Base-by-base conservation (phyloP, 2,329 filamentous ascomycete genomes). In the Aspergillus tanneri region DNA sequence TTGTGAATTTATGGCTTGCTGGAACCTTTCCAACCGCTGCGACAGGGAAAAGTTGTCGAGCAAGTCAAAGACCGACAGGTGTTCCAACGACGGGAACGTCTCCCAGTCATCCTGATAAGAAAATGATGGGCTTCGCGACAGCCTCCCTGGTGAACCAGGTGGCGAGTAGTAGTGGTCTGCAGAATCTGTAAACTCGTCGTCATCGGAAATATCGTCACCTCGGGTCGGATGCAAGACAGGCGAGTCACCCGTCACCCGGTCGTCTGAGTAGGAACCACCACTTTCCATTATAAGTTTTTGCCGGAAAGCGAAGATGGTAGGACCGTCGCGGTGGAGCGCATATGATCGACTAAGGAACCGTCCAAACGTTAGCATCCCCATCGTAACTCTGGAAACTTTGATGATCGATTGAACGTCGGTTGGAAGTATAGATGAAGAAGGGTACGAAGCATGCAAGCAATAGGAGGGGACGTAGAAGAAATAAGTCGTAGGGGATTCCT, bases 21-120 rank as follows among this genome's bases (percentile, higher is more conserved):
- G 91, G 56, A 96, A 79, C 74, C 88, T 93, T 71, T 97, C 93
- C 16, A 99, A 80, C 60, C 92, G 88, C 63, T 95, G 88, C 1
- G 90, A 87, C 24, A 99, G 77, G 5, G 91, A 88, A 55, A 99
- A 72, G 67, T 96, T 97, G 72, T 96, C 92, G 57, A 99, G 81
- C 40, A 99, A 79, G 65, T 99, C 93, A 61, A 99, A 90, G 49
- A 97, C 83, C 30, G 88, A 91, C 45, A 99, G 77, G 43, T 90
- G 87, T 68, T 99, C 93, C 19, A 96, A 77, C 0, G 92, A 91
- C 8, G 91, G 89, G 53, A 95, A 87, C 18, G 83, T 78, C 54
- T 95, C 90, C 81, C 88, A 93, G 65, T 92, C 90, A 60, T 93
- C 88, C 48, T 93, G 88, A 62, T 90, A 90, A n/a, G 84, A 90